Conservation (phyloP, 2,329 filamentous ascomycete genomes). For the Fusarium devonianum region DNA sequence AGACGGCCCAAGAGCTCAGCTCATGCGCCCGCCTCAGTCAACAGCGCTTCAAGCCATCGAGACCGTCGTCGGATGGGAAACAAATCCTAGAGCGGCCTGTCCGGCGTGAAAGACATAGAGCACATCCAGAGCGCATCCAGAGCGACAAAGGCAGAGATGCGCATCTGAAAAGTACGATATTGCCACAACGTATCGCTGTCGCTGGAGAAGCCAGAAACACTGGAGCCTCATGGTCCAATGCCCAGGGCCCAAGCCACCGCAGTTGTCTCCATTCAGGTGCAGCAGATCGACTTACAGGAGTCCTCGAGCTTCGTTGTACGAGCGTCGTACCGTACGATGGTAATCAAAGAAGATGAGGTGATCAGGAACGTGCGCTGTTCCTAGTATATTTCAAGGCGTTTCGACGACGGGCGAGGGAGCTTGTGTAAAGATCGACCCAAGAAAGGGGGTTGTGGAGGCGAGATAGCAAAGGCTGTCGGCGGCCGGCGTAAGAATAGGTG, state of each 20-base stretch:
- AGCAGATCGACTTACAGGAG: slow-evolving; percentile 38
- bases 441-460: slow-evolving; percentile 14
- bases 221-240: slow-evolving; percentile 9
- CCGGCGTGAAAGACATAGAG: slow-evolving; percentile 17
- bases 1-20: slow-evolving; percentile 28
- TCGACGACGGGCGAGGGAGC: slow-evolving; percentile 29
- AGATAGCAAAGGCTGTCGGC: slow-evolving; percentile 12
- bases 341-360: slow-evolving; percentile 38
- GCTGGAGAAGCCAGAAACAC: slow-evolving; percentile 10
- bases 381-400: slow-evolving; percentile 29
- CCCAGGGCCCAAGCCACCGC: slow-evolving; percentile 26
- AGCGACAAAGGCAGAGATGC: slow-evolving; percentile 9
- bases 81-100: too few species aligned
- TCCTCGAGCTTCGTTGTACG: slow-evolving; percentile 37
- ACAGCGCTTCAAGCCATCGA: slow-evolving; percentile 33
- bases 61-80: too few species aligned
- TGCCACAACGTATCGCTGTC: slow-evolving; percentile 27
- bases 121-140: slow-evolving; percentile 5
- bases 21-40: slow-evolving; percentile 33
- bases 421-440: slow-evolving; percentile 23
- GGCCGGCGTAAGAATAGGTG: too few species aligned
- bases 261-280: slow-evolving; percentile 31
- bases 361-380: slow-evolving; percentile 42
- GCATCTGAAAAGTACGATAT: slow-evolving; percentile 24
- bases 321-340: slow-evolving; percentile 42